phyloP scores from a whole-genome alignment of 2,329 filamentous ascomycete species.

The Neonectria hederae region DNA sequence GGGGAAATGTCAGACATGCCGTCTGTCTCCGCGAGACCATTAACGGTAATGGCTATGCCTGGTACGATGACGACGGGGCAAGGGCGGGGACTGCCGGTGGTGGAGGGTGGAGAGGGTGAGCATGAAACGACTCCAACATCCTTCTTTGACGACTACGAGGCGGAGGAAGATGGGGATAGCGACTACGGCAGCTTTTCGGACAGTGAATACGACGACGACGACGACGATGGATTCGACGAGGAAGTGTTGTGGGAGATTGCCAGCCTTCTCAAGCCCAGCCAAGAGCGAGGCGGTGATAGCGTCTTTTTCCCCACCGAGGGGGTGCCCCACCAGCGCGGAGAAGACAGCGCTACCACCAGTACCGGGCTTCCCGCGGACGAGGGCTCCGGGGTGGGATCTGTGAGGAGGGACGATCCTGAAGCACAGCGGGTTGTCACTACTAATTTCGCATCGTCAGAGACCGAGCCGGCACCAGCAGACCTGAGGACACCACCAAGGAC shows the following conservation, averaged over 20 bases:
- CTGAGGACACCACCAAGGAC: background rate
- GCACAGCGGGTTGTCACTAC: constrained; percentile 19
- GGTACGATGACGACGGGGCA: constrained; percentile 55
- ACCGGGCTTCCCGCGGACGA: constrained; percentile 29
- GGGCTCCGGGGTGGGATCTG: constrained; percentile 15
- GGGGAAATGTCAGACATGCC: constrained; percentile 69
- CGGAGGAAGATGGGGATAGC: constrained; percentile 56
- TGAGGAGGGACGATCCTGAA: constrained; percentile 27
- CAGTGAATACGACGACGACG: constrained; percentile 48
- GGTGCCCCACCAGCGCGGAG: constrained; percentile 24
- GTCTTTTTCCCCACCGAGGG: constrained; percentile 25
- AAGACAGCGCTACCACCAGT: constrained; percentile 16
- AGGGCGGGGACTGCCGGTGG: constrained; percentile 15
- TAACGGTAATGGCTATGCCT: constrained; percentile 58
- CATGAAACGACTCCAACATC: constrained; percentile 57
- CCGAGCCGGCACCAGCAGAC: constrained; percentile 1
- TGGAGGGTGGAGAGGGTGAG: constrained; percentile 19
- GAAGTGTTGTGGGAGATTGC: constrained; percentile 72
- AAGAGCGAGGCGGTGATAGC: constrained; percentile 62
- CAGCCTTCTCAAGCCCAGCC: constrained; percentile 62
- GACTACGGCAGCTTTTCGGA: constrained; percentile 32
- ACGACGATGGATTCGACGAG: constrained; percentile 68
- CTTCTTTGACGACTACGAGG: constrained; percentile 70
- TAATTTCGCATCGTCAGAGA: constrained; percentile 33
- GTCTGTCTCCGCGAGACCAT: constrained; percentile 52